Conservation (phyloP, 176 grass and related monocot species). For the Eleusine coracana region DNA sequence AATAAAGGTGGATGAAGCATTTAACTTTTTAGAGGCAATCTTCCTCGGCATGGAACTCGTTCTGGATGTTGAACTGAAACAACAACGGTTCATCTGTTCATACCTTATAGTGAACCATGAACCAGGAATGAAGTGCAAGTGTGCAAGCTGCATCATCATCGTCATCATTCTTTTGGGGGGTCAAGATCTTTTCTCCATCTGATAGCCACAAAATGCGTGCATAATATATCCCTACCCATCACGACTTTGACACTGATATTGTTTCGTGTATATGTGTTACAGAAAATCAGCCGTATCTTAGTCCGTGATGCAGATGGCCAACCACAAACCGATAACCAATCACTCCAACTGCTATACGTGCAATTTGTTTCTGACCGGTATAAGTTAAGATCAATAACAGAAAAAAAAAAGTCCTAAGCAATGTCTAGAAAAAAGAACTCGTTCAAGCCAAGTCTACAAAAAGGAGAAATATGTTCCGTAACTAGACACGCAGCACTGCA, state of each 20-base stretch:
- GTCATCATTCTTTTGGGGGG: neutral
- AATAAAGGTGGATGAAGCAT: neutral
- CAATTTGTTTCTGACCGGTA: neutral
- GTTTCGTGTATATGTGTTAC: slow-evolving; percentile 8
- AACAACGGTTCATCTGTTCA: neutral
- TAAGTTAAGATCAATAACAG: neutral
- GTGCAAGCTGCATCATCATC: neutral
- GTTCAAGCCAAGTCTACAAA: neutral
- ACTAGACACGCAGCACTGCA: neutral
- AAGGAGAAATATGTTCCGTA: neutral
- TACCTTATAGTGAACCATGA: neutral
- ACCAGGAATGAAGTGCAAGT: neutral
- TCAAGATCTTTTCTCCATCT: neutral
- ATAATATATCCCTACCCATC: neutral
- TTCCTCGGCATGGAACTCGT: neutral
- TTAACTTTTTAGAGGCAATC: neutral
- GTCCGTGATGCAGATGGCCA: slow-evolving; percentile 40
- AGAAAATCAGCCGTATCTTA: neutral
- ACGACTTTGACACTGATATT: slow-evolving; percentile 20
- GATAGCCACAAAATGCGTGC: neutral
- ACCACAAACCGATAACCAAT: slow-evolving; percentile 46
- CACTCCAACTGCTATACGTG: slow-evolving; percentile 11
- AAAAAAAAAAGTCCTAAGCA: neutral
- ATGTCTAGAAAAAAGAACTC: neutral
- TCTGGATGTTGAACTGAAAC: neutral